These are phyloP conservation scores for Lantana camara DNA, from an alignment of 257 asterid genomes.

Conservation along the genomic window DNA sequence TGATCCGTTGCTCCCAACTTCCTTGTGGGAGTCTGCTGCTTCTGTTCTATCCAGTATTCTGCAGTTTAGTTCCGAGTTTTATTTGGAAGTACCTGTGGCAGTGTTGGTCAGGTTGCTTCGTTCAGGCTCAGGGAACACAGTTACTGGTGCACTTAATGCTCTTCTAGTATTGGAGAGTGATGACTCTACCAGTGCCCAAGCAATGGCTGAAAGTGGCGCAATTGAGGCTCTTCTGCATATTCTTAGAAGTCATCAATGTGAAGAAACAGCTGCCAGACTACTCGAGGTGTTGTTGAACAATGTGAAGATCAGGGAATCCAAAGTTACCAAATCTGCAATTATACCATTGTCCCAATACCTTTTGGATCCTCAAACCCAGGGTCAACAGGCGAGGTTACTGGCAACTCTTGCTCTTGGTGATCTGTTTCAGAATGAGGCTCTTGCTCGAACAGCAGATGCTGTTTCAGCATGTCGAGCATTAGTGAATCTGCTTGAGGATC, in stretches of 20 bases:
- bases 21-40: constrained; percentile 98
- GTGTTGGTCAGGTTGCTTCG: constrained; percentile 88
- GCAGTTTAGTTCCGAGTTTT: constrained; percentile 90
- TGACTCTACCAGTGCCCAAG: constrained; percentile 96
- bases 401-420: constrained; percentile 99
- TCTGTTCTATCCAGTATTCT: constrained; percentile 85
- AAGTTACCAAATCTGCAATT: constrained; percentile 91
- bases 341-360: constrained; percentile 93
- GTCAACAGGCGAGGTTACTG: constrained; percentile 92
- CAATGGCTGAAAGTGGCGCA: constrained; percentile 99
- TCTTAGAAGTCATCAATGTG: constrained; percentile 90
- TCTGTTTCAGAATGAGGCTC: constrained; percentile 92
- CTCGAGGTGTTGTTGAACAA: constrained; percentile 93
- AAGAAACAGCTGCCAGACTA: constrained; percentile 93
- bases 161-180: constrained; percentile 94
- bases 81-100: constrained; percentile 95
- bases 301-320: constrained; percentile 90
- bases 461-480: constrained; percentile 97
- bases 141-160: constrained; percentile 88
- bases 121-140: constrained; percentile 81
- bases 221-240: constrained; percentile 91
- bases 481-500: constrained; percentile 98
- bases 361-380: constrained; percentile 98
- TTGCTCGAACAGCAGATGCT: constrained; percentile 92
- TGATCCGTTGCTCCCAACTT: constrained; percentile 79